A percentile compares a stretch with the other conserved stretches of the same genome.
Conservation (phyloP, 2,329 filamentous ascomycete species). For the Beauveria asiatica region DNA sequence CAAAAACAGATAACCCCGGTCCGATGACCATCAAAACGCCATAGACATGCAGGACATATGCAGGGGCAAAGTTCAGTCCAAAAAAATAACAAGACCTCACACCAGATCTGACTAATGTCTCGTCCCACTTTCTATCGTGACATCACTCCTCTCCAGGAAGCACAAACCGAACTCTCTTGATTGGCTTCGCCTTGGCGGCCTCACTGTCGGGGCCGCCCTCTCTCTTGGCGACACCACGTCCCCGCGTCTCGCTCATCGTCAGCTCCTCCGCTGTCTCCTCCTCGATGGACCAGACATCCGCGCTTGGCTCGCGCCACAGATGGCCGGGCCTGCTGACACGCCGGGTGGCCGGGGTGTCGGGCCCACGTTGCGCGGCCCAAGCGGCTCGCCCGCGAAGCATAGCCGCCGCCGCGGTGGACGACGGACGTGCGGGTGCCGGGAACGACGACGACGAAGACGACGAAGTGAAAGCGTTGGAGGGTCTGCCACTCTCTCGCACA, state of each 20-base stretch:
- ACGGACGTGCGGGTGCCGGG: conserved; percentile 22
- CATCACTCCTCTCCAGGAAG: conserved; percentile 33
- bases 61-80: background rate
- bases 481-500: background rate
- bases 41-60: background rate
- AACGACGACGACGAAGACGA: conserved; percentile 21
- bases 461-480: conserved; percentile 8
- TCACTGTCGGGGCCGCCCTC: conserved; percentile 13
- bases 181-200: conserved; percentile 34
- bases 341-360: background rate
- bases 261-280: conserved; percentile 49
- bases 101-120: background rate
- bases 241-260: conserved; percentile 34
- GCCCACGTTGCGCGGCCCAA: conserved; percentile 8
- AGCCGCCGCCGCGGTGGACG: conserved; percentile 21
- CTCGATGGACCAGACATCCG: conserved; percentile 52
- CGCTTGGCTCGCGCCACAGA: conserved; percentile 49
- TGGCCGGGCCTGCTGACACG: conserved; percentile 29
- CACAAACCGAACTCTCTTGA: conserved; percentile 49
- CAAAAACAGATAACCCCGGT: background rate
- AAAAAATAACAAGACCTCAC: background rate
- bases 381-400: conserved; percentile 20
- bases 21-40: background rate
- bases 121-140: background rate
- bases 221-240: conserved; percentile 23